Evolutionary conservation across 148 eudicot genomes (phyloP).

Genomic region (Spergularia marina): DNA sequence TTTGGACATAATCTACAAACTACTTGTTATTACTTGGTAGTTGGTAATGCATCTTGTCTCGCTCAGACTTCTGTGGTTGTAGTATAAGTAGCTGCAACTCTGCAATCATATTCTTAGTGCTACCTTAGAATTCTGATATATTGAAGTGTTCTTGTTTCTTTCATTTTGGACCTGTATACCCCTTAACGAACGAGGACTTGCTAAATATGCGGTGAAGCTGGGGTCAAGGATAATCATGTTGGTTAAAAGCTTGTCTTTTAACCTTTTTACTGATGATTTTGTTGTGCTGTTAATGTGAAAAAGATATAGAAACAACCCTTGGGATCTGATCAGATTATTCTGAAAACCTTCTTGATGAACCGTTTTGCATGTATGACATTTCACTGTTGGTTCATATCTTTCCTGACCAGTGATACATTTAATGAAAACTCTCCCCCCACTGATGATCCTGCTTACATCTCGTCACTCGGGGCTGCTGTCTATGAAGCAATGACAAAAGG

Average conservation of each 20-base stretch:
- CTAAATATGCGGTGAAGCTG: neutral
- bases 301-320: neutral
- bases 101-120: neutral
- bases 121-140: neutral
- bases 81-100: conserved; percentile 5
- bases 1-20: neutral
- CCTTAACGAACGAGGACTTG: neutral
- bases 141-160: conserved; percentile 10
- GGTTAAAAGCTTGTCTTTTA: neutral
- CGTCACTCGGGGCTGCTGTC: conserved; percentile 95
- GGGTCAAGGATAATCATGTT: conserved; percentile 3
- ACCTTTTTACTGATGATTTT: neutral
- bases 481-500: conserved; percentile 88
- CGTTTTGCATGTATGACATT: neutral
- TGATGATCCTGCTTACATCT: conserved; percentile 77
- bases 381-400: conserved; percentile 7
- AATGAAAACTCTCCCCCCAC: conserved; percentile 97
- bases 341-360: neutral
- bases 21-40: neutral
- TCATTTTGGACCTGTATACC: neutral
- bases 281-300: neutral
- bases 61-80: neutral
- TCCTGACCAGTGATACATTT: conserved; percentile 75
- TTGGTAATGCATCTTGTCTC: neutral
- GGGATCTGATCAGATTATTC: neutral